Evolutionary conservation across 148 eudicot genomes (phyloP).

Genomic region (Tetragonia tetragonoides): DNA sequence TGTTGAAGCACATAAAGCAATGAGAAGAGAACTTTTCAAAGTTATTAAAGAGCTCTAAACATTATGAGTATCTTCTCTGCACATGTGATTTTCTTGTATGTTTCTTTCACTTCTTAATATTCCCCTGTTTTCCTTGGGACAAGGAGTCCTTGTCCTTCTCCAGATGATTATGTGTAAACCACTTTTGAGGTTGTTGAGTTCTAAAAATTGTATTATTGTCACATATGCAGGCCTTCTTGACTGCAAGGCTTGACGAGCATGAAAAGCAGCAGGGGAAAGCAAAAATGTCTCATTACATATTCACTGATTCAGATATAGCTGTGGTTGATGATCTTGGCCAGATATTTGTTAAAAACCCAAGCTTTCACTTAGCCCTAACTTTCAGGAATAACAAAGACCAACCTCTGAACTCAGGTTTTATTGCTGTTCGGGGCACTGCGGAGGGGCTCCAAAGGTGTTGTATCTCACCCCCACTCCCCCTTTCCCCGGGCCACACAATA

Average conservation of each 20-base stretch:
- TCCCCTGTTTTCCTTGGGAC: background rate
- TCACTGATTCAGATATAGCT: slow-evolving; percentile 90
- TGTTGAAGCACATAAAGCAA: too few species aligned
- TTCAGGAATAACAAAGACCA: slow-evolving; percentile 97
- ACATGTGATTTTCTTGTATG: background rate
- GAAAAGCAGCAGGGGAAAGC: slow-evolving; percentile 29
- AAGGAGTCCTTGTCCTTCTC: background rate
- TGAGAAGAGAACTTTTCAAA: too few species aligned
- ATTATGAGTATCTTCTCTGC: background rate
- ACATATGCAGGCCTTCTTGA: slow-evolving; percentile 65
- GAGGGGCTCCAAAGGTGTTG: slow-evolving; percentile 72
- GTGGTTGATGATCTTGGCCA: slow-evolving; percentile 75
- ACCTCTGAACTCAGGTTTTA: slow-evolving; percentile 91
- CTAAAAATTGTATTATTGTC: background rate
- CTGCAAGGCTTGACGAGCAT: slow-evolving; percentile 55
- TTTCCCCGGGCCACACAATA: background rate
- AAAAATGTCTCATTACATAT: slow-evolving; percentile 59
- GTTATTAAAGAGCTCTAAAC: background rate
- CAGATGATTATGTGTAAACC: background rate
- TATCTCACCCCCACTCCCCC: background rate
- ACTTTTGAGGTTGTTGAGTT: background rate
- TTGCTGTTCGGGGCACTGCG: slow-evolving; percentile 83
- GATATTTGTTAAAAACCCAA: slow-evolving; percentile 52
- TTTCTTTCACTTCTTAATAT: background rate
- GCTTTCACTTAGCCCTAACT: slow-evolving; percentile 83